Base-by-base conservation (phyloP, 352 stramenopile species). In the Chrysophaeum taylorii region DNA sequence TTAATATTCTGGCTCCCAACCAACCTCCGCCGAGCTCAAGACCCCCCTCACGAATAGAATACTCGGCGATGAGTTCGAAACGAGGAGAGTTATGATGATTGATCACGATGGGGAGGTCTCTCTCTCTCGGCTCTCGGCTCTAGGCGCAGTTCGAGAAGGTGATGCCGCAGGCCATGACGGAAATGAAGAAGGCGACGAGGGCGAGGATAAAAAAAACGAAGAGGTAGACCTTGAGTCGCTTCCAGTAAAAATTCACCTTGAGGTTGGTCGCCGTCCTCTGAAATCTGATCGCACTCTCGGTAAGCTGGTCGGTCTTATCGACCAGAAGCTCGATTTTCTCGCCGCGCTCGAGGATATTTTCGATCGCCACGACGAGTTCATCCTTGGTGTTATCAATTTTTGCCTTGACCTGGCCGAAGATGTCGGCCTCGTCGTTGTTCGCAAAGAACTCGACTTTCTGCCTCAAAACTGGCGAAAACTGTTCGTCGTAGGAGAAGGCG, bases 341-440 rank as follows among this genome's bases (percentile, higher is more conserved):
- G 23, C 95, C 96, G 43, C 95, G 79, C 63, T 98, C 92, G 70
- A 66, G 57, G 14, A 66, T 35, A 4, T 45, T 42, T 2, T 66
- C 57, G 36, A 99, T 89, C 75, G 97, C 96, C 68, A 98, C 94
- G 74, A 99, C 98, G 77, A 98, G 99, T 74, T 98, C 89, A 74
- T 94, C 91, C 75, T 97, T 98, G 1, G 98, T 92, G 52, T 97
- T 89, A 73, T 98, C 92, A 64, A 99, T 92, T 82, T 98, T 91
- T 73, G 88, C 86, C 79, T 96, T 89, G 36, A 98, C 92, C 2
- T 81, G 75, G 35, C 85, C 87, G 68, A 97, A 87, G 68, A 87
- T 89, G 79, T 98, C 92, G 33, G 92, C 86, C 35, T 96, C 86
- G 5, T 91, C 84, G 15, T 37, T 62, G 4, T 4, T 12, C 25